Evolutionary conservation across 2,329 filamentous ascomycete species (phyloP).

Genomic region (Penicillium sp.): DNA sequence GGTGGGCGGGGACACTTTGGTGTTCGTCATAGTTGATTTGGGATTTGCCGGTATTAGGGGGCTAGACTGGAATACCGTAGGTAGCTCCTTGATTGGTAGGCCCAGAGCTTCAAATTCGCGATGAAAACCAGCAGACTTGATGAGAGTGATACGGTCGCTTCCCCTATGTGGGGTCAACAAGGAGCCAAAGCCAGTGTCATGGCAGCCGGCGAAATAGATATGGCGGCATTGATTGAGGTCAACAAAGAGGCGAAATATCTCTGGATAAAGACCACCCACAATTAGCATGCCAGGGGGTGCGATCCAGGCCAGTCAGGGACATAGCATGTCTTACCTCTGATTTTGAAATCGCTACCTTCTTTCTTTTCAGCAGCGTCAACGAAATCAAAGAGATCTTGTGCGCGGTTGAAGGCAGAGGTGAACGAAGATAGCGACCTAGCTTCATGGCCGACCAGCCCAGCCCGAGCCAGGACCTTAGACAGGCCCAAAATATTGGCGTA

Average conservation of each 20-base stretch:
- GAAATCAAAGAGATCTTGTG: conserved; percentile 59
- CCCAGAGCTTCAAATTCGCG: conserved; percentile 53
- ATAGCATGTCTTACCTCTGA: conserved; percentile 50
- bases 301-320: too few relatives aligned
- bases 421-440: conserved; percentile 57
- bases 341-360: conserved; percentile 59
- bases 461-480: conserved; percentile 51
- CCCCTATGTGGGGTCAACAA: conserved; percentile 55
- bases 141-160: conserved; percentile 54
- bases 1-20: conserved; percentile 9
- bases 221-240: conserved; percentile 62
- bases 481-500: conserved; percentile 57
- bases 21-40: conserved; percentile 1
- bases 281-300: conserved; percentile 15
- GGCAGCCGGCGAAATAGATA: conserved; percentile 62
- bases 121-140: conserved; percentile 53
- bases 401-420: conserved; percentile 56
- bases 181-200: conserved; percentile 58
- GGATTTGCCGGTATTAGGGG: conserved; percentile 27
- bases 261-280: conserved; percentile 16
- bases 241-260: conserved; percentile 49
- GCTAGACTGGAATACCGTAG: conserved; percentile 51
- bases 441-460: conserved; percentile 53
- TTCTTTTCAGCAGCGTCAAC: conserved; percentile 61
- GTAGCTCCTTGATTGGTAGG: conserved; percentile 52